Evolutionary conservation across 257 asterid genomes (phyloP).

Genomic region (Jaltomata sinuosa): DNA sequence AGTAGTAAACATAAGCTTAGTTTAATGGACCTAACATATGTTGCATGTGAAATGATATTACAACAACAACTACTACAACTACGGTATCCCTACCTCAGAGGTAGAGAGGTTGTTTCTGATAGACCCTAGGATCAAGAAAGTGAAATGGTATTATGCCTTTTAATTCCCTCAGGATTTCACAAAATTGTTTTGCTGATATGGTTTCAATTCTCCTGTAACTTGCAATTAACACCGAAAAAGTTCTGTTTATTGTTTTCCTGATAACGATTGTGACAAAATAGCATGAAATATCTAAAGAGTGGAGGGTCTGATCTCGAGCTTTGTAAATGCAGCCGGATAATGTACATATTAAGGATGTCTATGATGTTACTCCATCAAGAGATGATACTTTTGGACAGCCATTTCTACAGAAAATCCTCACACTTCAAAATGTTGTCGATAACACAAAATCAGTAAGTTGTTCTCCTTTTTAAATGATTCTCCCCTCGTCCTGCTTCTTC

Average conservation of each 20-base stretch:
- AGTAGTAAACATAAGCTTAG: not conserved
- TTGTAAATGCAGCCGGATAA: conserved; percentile 26
- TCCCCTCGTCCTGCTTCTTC: not conserved
- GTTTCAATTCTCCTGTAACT: not conserved
- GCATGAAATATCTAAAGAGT: not conserved
- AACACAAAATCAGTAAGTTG: conserved; percentile 38
- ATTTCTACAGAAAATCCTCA: conserved; percentile 25
- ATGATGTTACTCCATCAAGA: conserved; percentile 5
- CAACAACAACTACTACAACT: too few species aligned
- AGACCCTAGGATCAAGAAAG: too few species aligned
- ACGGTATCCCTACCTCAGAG: too few species aligned
- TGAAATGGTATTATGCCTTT: not conserved
- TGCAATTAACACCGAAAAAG: not conserved
- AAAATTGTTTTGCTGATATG: too few species aligned
- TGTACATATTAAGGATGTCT: conserved; percentile 14
- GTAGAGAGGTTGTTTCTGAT: too few species aligned
- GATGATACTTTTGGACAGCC: conserved; percentile 1
- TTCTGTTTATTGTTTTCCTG: not conserved
- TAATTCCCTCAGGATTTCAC: not conserved
- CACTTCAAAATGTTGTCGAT: conserved; percentile 32
- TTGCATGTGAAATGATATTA: not conserved
- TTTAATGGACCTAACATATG: not conserved
- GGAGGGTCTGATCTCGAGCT: not conserved
- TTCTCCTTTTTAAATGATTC: not conserved
- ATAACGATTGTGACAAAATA: not conserved